These are phyloP conservation scores for Artemisia annua DNA, from an alignment of 129 eudicot genomes.

Conservation along the genomic window DNA sequence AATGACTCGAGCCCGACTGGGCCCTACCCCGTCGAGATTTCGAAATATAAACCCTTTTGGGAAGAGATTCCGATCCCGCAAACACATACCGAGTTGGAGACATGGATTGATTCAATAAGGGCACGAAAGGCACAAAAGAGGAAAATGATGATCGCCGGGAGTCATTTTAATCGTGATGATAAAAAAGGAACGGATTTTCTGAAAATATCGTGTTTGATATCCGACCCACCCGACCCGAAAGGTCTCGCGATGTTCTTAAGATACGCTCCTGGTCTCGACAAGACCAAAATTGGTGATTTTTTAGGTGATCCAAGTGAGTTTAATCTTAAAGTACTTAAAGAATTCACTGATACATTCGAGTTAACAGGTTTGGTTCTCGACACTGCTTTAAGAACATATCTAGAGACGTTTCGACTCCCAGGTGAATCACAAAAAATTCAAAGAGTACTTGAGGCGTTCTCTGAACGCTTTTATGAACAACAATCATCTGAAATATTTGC, in stretches of 20 bases:
- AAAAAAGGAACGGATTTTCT: conserved; percentile 85
- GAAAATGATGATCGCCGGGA: conserved; percentile 69
- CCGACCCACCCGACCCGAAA: conserved; percentile 79
- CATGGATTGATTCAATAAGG: conserved; percentile 58
- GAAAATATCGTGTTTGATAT: conserved; percentile 47
- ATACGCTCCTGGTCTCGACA: conserved; percentile 71
- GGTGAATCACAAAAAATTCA: conserved; percentile 92
- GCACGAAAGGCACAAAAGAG: conserved; percentile 67
- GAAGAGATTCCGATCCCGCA: conserved; percentile 38
- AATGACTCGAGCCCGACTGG: conserved; percentile 45
- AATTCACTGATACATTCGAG: conserved; percentile 71
- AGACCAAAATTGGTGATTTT: conserved; percentile 74
- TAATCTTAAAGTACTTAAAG: conserved; percentile 68
- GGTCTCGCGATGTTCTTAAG: conserved; percentile 70
- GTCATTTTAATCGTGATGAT: conserved; percentile 74
- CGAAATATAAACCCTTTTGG: conserved; percentile 73
- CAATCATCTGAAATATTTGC: conserved; percentile 77
- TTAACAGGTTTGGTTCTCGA: conserved; percentile 72
- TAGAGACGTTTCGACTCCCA: conserved; percentile 78
- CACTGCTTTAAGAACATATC: conserved; percentile 64
- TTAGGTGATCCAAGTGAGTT: conserved; percentile 83
- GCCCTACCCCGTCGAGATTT: conserved; percentile 62
- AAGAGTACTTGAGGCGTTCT: conserved; percentile 71
- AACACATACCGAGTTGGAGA: conserved; percentile 35
- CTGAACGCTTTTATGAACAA: conserved; percentile 72